Base-by-base conservation (phyloP, 441 rosid genomes). In the Iberis amara region DNA sequence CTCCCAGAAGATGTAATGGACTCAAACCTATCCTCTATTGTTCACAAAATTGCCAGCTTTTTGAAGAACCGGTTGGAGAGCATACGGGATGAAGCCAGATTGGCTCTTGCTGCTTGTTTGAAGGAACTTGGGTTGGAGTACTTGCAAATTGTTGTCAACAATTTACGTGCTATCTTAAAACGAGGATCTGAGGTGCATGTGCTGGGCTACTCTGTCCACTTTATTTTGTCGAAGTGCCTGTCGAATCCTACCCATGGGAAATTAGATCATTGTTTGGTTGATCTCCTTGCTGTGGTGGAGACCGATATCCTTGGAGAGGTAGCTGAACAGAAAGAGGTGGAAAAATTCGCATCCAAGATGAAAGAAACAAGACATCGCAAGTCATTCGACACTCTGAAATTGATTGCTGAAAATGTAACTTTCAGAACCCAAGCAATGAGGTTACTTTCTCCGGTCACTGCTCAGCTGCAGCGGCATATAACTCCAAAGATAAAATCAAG, bases 121-220 rank as follows among this genome's bases (percentile, higher is more conserved):
- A 89, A 85, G 76, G 96, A 81, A 71, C 95, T 94, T 47, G 99
- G 97, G 36, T 63, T 79, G 59, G 97, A 83, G 70, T 86, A 76
- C 70, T 65, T 94, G 79, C 80, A 83, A 66, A 74, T 78, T 75
- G 61, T 94, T 3, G 61, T 89, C 47, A 72, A 65, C 50, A 76
- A 74, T 57, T 73, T 94, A 71, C 78, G 76, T 62, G 78, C 84
- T 51, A 78, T 80, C 55, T 68, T 94, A 64, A 89, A 83, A 68
- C 79, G 89, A 57, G 96, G 96, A 52, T 94, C 72, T 73, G 87
- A 89, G 75, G 68, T 85, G 66, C 96, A 94, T 72, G 94, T 94
- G 5, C 65, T 94, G 69, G 99, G 99, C 12, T 85, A 80, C 74
- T 79, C 81, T 0, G 72, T 89, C 58, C 48, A 86, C 71, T 86